Evolutionary conservation across 768 basidiomycete genomes (phyloP).

Genomic region (Mycena olivaceomarginata): DNA sequence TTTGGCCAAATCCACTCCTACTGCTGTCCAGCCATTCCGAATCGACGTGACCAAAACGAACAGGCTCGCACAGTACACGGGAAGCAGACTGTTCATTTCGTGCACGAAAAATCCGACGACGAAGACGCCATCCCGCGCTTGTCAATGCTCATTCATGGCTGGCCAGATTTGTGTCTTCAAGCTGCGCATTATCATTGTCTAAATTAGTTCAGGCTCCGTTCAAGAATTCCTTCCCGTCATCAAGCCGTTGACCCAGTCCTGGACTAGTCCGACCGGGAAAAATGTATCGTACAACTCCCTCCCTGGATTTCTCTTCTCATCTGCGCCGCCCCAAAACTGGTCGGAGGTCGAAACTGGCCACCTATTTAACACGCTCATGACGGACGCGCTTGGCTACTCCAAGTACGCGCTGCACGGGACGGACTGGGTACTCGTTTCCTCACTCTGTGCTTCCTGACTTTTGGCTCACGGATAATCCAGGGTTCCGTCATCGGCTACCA

Average conservation of each 20-base stretch:
- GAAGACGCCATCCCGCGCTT: conserved; percentile 34
- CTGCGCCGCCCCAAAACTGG: too few relatives aligned
- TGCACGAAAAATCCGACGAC: conserved; percentile 29
- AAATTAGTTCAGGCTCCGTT: conserved; percentile 28
- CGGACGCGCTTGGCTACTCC: conserved; percentile 48
- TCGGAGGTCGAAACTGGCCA: too few relatives aligned
- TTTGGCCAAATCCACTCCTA: not conserved
- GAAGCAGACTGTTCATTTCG: conserved; percentile 36
- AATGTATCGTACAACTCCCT: too few relatives aligned
- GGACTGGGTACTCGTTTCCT: conserved; percentile 44
- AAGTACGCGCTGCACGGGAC: conserved; percentile 48
- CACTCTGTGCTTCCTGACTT: not conserved
- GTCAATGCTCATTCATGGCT: conserved; percentile 39
- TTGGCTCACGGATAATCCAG: conserved; percentile 1
- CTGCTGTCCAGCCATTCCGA: conserved; percentile 9
- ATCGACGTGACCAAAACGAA: conserved; percentile 15
- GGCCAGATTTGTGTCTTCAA: conserved; percentile 24
- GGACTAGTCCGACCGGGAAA: conserved; percentile 12
- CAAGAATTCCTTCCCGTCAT: conserved; percentile 38
- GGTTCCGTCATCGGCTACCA: conserved; percentile 8
- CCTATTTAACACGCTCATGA: too few relatives aligned
- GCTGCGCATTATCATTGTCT: not conserved
- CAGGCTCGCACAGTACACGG: conserved; percentile 42
- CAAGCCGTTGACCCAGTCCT: conserved; percentile 25
- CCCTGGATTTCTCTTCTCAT: too few relatives aligned